phyloP scores from a whole-genome alignment of 352 stramenopile species.

The Phytophthora pseudosyringae region DNA sequence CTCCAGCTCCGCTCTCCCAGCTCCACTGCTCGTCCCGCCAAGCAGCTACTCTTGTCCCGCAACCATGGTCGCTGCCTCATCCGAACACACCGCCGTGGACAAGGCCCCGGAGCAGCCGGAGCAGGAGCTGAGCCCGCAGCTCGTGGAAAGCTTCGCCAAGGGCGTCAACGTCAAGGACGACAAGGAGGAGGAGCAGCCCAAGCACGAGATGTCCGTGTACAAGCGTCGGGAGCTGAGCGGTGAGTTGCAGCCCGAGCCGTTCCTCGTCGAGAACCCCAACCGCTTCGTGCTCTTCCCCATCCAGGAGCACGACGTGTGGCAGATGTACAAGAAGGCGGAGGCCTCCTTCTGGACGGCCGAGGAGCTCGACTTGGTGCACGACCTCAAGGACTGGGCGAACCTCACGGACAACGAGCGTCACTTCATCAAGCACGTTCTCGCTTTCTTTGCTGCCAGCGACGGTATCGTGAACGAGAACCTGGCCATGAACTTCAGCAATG shows the following conservation, averaged over 20 bases:
- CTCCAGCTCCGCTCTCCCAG: neutral
- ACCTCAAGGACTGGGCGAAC: slow-evolving; percentile 95
- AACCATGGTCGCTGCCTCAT: slow-evolving; percentile 48
- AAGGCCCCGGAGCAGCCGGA: slow-evolving; percentile 40
- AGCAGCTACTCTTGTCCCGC: neutral
- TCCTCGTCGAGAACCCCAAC: slow-evolving; percentile 96
- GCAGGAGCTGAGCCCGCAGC: slow-evolving; percentile 34
- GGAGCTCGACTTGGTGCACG: slow-evolving; percentile 97
- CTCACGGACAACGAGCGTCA: slow-evolving; percentile 96
- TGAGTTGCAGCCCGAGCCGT: slow-evolving; percentile 89
- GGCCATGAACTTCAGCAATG: slow-evolving; percentile 98
- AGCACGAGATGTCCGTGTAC: slow-evolving; percentile 79
- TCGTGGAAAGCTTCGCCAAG: slow-evolving; percentile 31
- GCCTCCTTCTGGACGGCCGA: slow-evolving; percentile 99
- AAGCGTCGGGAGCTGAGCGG: slow-evolving; percentile 89
- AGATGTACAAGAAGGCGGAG: slow-evolving; percentile 99
- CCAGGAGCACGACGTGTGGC: slow-evolving; percentile 97
- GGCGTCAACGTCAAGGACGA: slow-evolving; percentile 27
- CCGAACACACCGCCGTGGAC: slow-evolving; percentile 19
- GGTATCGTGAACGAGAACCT: slow-evolving; percentile 99
- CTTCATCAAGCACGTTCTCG: slow-evolving; percentile 98
- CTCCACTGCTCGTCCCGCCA: neutral
- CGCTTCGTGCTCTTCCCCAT: slow-evolving; percentile 99
- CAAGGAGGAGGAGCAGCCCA: slow-evolving; percentile 31
- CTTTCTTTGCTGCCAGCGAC: slow-evolving; percentile 98